Conservation (phyloP, 1,139 yeast species). For the Suhomyces terraborum region DNA sequence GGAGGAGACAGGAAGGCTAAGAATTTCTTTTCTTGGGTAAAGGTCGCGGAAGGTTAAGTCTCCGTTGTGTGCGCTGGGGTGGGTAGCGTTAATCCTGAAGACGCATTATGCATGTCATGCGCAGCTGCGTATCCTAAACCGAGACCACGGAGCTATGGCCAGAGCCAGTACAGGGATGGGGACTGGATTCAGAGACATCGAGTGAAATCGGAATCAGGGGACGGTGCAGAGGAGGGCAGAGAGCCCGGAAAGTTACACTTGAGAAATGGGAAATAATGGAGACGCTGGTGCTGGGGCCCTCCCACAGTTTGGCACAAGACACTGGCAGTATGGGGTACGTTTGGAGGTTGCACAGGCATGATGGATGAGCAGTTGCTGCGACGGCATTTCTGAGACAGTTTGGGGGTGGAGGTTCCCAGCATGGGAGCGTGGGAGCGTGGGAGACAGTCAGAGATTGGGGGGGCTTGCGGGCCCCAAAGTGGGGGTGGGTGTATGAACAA, state of each 20-base stretch:
- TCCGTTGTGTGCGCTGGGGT: background rate
- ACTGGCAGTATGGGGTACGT: too few species aligned
- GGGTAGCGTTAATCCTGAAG: background rate
- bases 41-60: background rate
- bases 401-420: too few species aligned
- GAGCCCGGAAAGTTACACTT: too few species aligned
- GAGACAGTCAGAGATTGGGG: background rate
- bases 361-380: too few species aligned
- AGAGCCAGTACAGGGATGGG: background rate
- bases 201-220: background rate
- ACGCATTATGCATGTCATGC: conserved; percentile 1
- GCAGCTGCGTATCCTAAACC: too few species aligned
- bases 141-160: background rate
- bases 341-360: too few species aligned
- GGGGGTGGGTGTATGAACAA: background rate
- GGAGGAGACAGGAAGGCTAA: background rate
- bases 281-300: too few species aligned
- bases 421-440: too few species aligned
- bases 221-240: too few species aligned
- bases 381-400: too few species aligned
- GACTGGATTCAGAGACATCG: background rate
- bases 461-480: background rate
- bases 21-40: background rate
- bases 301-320: too few species aligned
- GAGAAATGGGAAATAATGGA: too few species aligned